A percentile compares a stretch with the other conserved stretches of the same genome.
These are phyloP conservation scores for Phytophthora sansomeana DNA, from an alignment of 352 stramenopile genomes.

Conservation along the genomic window DNA sequence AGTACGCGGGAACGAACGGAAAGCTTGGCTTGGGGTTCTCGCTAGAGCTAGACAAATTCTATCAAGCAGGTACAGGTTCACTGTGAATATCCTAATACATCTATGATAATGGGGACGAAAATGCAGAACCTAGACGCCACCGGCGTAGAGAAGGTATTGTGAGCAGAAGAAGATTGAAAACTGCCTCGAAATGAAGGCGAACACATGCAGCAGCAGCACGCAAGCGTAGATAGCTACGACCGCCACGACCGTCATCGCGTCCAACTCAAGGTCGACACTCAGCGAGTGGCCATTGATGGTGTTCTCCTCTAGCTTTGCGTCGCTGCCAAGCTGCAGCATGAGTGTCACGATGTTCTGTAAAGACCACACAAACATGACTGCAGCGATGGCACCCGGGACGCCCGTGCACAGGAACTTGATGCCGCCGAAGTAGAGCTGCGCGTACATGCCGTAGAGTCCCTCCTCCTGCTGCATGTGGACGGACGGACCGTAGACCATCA, in stretches of 20 bases:
- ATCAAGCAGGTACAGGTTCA: no score
- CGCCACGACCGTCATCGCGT: slow-evolving; percentile 52
- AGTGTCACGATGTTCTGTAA: slow-evolving; percentile 45
- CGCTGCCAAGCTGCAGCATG: slow-evolving; percentile 15
- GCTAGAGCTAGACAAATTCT: no score
- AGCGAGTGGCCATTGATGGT: slow-evolving; percentile 29
- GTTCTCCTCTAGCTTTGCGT: background rate
- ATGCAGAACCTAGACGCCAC: background rate
- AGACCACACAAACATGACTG: slow-evolving; percentile 55
- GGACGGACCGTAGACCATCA: slow-evolving; percentile 60
- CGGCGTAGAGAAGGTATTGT: slow-evolving; percentile 63
- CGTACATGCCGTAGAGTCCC: slow-evolving; percentile 47
- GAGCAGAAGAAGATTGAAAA: slow-evolving; percentile 80
- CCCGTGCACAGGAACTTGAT: slow-evolving; percentile 64
- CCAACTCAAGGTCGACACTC: slow-evolving; percentile 41
- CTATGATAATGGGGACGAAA: background rate
- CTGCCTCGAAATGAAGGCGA: slow-evolving; percentile 66
- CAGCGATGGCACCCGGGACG: slow-evolving; percentile 49
- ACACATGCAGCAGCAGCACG: slow-evolving; percentile 58
- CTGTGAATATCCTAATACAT: background rate
- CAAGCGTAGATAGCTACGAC: slow-evolving; percentile 59
- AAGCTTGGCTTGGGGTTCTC: no score
- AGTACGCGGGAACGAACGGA: no score
- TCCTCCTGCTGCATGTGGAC: slow-evolving; percentile 39
- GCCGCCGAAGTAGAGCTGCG: slow-evolving; percentile 66